Conservation (phyloP, 108 stramenopile species). For the Epithemia pelagica region DNA sequence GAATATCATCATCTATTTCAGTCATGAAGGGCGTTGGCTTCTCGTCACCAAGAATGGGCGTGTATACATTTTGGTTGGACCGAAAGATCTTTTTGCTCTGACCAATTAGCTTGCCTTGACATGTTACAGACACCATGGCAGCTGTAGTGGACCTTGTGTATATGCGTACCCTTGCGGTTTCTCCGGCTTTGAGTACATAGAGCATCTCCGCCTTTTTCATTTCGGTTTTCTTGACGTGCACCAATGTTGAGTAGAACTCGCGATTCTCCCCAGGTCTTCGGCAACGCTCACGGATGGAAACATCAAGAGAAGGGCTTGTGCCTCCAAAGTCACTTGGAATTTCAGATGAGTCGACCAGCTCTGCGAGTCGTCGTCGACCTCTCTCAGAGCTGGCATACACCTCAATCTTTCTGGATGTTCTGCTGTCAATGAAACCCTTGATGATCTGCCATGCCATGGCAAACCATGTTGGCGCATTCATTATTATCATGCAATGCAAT, state of each 20-base stretch:
- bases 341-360: conserved; percentile 25
- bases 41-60: background rate
- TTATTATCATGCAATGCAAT: conserved; percentile 33
- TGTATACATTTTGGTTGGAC: background rate
- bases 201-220: background rate
- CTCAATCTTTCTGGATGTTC: conserved; percentile 35
- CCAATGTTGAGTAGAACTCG: background rate
- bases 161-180: background rate
- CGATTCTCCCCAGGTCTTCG: background rate
- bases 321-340: conserved; percentile 46
- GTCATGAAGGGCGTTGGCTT: background rate
- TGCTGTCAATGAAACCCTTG: conserved; percentile 41
- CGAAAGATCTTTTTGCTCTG: background rate
- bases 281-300: conserved; percentile 29
- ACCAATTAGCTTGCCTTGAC: background rate
- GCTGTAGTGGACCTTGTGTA: background rate
- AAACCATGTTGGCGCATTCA: conserved; percentile 56
- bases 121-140: background rate
- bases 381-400: conserved; percentile 27
- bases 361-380: conserved; percentile 16
- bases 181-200: background rate
- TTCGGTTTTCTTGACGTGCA: background rate
- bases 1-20: background rate
- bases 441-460: conserved; percentile 41
- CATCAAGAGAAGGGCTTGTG: conserved; percentile 19